Evolutionary conservation across 257 asterid species (phyloP).

Genomic region (Pogostemon cablin): DNA sequence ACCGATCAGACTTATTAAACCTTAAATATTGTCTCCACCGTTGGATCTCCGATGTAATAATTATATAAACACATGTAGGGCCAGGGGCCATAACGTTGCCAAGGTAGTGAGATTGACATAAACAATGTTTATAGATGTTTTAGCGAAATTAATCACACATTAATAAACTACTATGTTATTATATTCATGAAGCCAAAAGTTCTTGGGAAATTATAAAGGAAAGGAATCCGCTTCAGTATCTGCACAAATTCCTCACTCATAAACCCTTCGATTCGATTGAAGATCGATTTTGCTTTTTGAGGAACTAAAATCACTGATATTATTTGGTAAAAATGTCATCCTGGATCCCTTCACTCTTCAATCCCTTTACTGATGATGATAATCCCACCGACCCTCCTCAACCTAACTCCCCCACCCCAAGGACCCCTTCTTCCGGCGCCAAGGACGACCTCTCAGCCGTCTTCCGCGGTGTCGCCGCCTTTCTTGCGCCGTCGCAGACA

Average conservation of each 20-base stretch:
- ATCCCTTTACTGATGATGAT: conserved; percentile 46
- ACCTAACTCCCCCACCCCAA: conserved; percentile 34
- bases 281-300: neutral
- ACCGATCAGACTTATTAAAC: no score
- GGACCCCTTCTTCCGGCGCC: conserved; percentile 40
- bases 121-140: neutral
- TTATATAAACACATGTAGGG: no score
- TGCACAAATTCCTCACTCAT: conserved; percentile 26
- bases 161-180: no score
- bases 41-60: no score
- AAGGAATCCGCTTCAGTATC: conserved; percentile 15
- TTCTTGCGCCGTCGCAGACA: conserved; percentile 58
- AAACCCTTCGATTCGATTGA: conserved; percentile 26
- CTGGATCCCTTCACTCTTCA: conserved; percentile 63
- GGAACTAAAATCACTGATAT: neutral
- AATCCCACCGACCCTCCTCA: conserved; percentile 28
- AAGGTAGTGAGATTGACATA: neutral
- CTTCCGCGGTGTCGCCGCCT: conserved; percentile 71
- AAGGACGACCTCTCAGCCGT: conserved; percentile 54
- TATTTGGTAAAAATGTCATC: conserved; percentile 55
- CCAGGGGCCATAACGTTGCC: no score
- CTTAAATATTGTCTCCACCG: no score
- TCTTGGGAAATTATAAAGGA: conserved; percentile 1
- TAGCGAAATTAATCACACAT: neutral
- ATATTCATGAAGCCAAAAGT: neutral